A percentile compares a stretch with the other conserved stretches of the same genome.
phyloP scores from a whole-genome alignment of 2,329 filamentous ascomycete species.

The Pseudogymnoascus sp. region DNA sequence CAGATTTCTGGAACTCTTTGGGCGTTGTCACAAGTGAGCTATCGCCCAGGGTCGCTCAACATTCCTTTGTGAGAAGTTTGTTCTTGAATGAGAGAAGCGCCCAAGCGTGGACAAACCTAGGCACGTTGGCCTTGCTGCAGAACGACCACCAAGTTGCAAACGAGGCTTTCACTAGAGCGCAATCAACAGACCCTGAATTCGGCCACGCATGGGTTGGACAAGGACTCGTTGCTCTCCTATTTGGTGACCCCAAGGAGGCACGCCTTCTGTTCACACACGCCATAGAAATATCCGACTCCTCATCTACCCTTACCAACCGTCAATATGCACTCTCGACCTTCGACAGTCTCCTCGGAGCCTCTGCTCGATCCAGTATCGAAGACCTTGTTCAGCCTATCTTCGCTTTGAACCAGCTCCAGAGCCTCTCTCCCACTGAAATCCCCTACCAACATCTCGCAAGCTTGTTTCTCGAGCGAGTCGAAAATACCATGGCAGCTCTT shows the following conservation, averaged over 20 bases:
- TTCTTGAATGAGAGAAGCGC: constrained; percentile 84
- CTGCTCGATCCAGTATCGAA: constrained; percentile 41
- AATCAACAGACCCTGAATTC: constrained; percentile 91
- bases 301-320: constrained; percentile 61
- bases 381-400: constrained; percentile 80
- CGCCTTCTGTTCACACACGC: constrained; percentile 84
- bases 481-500: constrained; percentile 57
- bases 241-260: constrained; percentile 68
- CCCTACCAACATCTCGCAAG: constrained; percentile 69
- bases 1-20: constrained; percentile 95
- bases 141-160: constrained; percentile 82
- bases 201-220: constrained; percentile 91
- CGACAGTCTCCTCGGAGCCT: constrained; percentile 61
- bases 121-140: constrained; percentile 74
- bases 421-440: constrained; percentile 61
- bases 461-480: constrained; percentile 72
- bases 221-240: constrained; percentile 70
- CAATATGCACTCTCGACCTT: constrained; percentile 78
- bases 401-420: constrained; percentile 71
- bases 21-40: constrained; percentile 82
- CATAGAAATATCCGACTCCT: constrained; percentile 81
- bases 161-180: constrained; percentile 78
- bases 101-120: constrained; percentile 83
- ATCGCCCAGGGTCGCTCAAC: constrained; percentile 81
- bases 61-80: constrained; percentile 86